Base-by-base conservation (phyloP, 2,329 filamentous ascomycete genomes). In the Paracoccidioides brasiliensis region DNA sequence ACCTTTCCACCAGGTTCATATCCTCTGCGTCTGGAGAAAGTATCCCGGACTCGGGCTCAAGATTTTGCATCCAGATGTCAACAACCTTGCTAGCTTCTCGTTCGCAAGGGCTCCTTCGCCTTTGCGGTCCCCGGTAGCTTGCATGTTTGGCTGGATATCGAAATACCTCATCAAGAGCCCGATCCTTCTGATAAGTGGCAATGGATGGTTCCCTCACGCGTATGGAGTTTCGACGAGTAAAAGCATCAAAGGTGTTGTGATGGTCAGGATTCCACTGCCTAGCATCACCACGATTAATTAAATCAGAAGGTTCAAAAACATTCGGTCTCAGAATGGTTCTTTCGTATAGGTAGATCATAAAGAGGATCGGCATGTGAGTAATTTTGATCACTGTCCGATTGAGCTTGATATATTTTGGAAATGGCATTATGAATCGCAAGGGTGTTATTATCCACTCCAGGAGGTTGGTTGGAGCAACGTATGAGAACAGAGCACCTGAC, bases 401-500 rank as follows among this genome's bases (percentile, higher is more conserved):
- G 59, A 95, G 74, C 66, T 82, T 84, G 60, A 97, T 84, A 64
- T 93, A 97, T 51, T 83, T 80, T 43, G 81, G 81, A 62, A 96
- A 83, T 0, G 90, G 83, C 74, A 96, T 83, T 63, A 83, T 74
- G 67, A 86, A 95, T 59, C 90, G 81, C 46, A 94, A 69, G 0
- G 91, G 91, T 64, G 90, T 90, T 33, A 95, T 75, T 0, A 91
- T 67, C 91, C 90, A 97, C 1, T 88, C 90, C 59, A 96, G 80
- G 35, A 96, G 86, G 66, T 97, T 97, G 12, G 87, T 85, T 0
- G 91, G 91, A 1, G 91, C 87, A 58, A 96, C 81, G 67, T 96
- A 96, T 3, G 89, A 94, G 74, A 97, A 97, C 0, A 96, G 76
- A 0, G 90, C 87, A 68, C 97, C 91, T n/a, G 93, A 95, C 70